Base-by-base conservation (phyloP, 2,329 filamentous ascomycete species). In the Polychaeton citri region DNA sequence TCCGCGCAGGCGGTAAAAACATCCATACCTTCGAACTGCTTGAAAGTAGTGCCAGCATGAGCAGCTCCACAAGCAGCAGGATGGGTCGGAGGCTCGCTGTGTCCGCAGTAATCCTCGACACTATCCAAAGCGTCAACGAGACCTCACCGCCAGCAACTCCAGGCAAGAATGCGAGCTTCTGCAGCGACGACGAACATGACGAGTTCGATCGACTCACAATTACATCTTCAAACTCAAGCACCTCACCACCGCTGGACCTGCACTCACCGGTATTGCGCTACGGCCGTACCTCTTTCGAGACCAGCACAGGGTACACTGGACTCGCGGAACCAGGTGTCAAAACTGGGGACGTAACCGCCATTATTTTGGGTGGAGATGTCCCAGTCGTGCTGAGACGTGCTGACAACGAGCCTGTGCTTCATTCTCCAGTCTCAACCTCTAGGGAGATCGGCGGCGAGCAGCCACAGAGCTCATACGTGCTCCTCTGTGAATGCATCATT, bases 401-500 rank as follows among this genome's bases (percentile, higher is more conserved):
- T 12, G 4, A 16, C 12, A 34, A 17, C 4, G 15, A 34, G 6
- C 31, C 18, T 32, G 33, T 30, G 5, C 37, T 42, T 19, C 17
- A 35, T 17, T n/a, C n/a, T n/a, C n/a, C n/a, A n/a, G n/a, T n/a
- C n/a, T n/a, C n/a, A n/a, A n/a, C n/a, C n/a, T n/a, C n/a, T n/a
- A n/a, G n/a, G n/a, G n/a, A n/a, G n/a, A n/a, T n/a, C n/a, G n/a
- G n/a, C n/a, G n/a, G n/a, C n/a, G 40, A 40, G 28, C 36, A 34
- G 16, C 43, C 42, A 19, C 32, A 37, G 7, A 45, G 40, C 30
- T 39, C 42, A 5, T 53, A 43, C 36, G 36, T 37, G n/a, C 36
- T 54, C 30, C 40, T 54, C 6, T 54, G 51, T 19, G 51, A 52
- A 34, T 49, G 46, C 35, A 53, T 49, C 21, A 40, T 52, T 2